A percentile compares a stretch with the other conserved stretches of the same genome.
Evolutionary conservation across 2,329 filamentous ascomycete species (phyloP).

Genomic region (Diplocarpon rosae): DNA sequence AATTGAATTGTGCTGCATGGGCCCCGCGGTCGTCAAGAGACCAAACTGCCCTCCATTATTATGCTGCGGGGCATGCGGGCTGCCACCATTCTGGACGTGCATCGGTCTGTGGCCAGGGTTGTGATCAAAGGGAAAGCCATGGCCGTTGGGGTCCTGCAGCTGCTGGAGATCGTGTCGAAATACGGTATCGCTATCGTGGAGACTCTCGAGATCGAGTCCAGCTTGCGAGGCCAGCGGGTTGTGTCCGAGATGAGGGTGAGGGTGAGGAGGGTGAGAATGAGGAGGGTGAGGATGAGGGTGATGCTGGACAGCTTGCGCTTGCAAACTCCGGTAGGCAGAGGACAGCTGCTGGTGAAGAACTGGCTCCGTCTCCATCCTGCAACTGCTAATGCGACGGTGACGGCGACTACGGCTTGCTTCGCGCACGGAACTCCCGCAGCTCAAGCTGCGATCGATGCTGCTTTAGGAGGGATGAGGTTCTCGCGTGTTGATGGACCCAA

Average conservation of each 20-base stretch:
- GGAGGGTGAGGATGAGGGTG: conserved; percentile 20
- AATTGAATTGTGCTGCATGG: conserved; percentile 26
- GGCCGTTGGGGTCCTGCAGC: conserved; percentile 27
- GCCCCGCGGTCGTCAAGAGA: conserved; percentile 32
- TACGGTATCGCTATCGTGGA: conserved; percentile 31
- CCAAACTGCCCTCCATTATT: conserved; percentile 35
- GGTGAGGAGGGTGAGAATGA: conserved; percentile 19
- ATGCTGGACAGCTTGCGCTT: conserved; percentile 27
- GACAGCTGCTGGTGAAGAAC: conserved; percentile 26
- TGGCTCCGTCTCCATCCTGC: conserved; percentile 24
- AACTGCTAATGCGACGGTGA: neutral
- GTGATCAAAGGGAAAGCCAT: conserved; percentile 28
- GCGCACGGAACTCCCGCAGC: conserved; percentile 18
- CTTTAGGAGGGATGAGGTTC: conserved; percentile 13
- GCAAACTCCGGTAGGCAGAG: conserved; percentile 22
- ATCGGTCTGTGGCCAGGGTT: conserved; percentile 24
- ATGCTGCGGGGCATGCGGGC: conserved; percentile 29
- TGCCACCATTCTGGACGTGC: conserved; percentile 23
- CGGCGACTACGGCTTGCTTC: neutral
- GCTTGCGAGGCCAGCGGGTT: conserved; percentile 28
- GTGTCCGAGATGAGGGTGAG: conserved; percentile 23
- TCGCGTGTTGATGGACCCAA: neutral
- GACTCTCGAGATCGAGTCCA: conserved; percentile 30
- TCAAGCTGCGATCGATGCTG: conserved; percentile 15
- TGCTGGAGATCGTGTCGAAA: conserved; percentile 31